A percentile compares a stretch with the other conserved stretches of the same genome.
Conservation (phyloP, 352 stramenopile genomes). For the Pythium apleroticum region DNA sequence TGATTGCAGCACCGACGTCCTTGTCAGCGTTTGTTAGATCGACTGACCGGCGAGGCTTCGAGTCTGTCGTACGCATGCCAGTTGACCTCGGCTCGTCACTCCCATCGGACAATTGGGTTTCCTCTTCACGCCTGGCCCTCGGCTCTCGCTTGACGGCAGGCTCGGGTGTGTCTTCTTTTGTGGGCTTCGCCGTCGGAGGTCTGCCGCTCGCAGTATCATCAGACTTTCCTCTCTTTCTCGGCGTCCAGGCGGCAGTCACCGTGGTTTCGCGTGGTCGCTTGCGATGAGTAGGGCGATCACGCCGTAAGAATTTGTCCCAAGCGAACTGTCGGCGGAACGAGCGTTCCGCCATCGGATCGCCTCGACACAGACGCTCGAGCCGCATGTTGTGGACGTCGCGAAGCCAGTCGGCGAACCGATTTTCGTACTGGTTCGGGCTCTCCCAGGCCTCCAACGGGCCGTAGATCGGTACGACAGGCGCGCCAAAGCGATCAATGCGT, state of each 20-base stretch:
- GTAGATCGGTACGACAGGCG: constrained; percentile 8
- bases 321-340: not conserved
- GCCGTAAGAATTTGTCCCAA: not conserved
- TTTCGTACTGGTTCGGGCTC: constrained; percentile 5
- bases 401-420: constrained; percentile 11
- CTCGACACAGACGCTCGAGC: not conserved
- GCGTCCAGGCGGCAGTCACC: not conserved
- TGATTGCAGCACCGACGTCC: not conserved
- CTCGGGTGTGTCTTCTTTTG: not conserved
- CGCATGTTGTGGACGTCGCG: not conserved
- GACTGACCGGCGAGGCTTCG: no score
- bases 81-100: no score
- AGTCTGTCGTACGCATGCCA: no score
- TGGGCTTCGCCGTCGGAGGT: not conserved
- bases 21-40: no score
- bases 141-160: not conserved
- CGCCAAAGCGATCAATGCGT: not conserved
- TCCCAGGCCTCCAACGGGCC: constrained; percentile 12
- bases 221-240: not conserved
- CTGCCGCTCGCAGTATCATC: not conserved
- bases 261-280: not conserved
- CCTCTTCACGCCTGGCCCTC: no score
- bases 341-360: not conserved
- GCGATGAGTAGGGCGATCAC: not conserved
- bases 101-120: no score